Evolutionary conservation across 768 basidiomycete species (phyloP).

Genomic region (Mycena chlorophos): DNA sequence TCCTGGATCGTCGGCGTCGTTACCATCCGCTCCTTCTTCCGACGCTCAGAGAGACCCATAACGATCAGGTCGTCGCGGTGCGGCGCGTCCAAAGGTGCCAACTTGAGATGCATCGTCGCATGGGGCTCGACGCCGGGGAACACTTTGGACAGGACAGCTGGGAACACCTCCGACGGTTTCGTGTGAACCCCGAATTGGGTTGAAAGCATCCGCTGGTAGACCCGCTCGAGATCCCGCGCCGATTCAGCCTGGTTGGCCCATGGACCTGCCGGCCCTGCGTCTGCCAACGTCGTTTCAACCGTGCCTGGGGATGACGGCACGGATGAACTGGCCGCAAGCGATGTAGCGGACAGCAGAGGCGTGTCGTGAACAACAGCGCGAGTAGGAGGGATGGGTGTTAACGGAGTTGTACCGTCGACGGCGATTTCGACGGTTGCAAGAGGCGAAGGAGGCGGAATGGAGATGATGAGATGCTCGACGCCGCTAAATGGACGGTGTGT

Average conservation of each 20-base stretch:
- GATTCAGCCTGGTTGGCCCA: conserved; percentile 9
- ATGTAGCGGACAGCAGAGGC: neutral
- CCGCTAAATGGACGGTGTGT: conserved; percentile 17
- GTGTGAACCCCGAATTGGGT: conserved; percentile 36
- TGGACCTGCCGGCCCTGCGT: neutral
- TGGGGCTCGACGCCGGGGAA: conserved; percentile 7
- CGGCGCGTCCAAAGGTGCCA: conserved; percentile 16
- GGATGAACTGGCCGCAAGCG: neutral
- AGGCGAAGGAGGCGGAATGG: conserved; percentile 14
- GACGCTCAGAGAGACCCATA: neutral
- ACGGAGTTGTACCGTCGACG: conserved; percentile 2
- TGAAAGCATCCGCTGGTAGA: conserved; percentile 44
- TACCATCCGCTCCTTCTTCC: neutral
- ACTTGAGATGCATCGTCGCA: conserved; percentile 16
- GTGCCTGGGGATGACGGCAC: conserved; percentile 20
- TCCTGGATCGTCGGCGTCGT: neutral
- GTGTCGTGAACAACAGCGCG: neutral
- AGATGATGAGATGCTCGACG: conserved; percentile 20
- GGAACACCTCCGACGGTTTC: conserved; percentile 33
- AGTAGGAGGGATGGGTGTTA: conserved; percentile 9
- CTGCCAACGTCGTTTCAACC: neutral
- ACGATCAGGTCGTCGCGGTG: neutral
- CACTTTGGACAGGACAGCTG: conserved; percentile 23
- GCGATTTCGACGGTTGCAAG: conserved; percentile 10
- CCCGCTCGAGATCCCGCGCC: conserved; percentile 34